Evolutionary conservation across 2,329 filamentous ascomycete species (phyloP).

Genomic region (Calonectria fujianensis): DNA sequence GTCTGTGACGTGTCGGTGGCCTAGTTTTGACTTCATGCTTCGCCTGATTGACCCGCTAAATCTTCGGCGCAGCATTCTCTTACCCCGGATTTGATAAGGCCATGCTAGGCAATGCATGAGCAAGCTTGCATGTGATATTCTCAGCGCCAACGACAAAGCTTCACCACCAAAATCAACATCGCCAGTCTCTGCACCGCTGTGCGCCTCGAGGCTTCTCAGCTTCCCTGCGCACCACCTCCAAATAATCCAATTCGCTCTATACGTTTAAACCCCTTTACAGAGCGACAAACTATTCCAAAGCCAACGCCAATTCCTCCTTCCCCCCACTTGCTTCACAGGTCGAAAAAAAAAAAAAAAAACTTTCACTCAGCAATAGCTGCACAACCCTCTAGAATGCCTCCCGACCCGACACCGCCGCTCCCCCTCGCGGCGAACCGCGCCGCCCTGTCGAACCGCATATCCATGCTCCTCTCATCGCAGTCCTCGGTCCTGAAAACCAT

Average conservation of each 20-base stretch:
- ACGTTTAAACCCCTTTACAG: background rate
- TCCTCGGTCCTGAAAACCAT: constrained; percentile 59
- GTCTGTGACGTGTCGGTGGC: constrained; percentile 3
- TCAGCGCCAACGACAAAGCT: background rate
- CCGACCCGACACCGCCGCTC: constrained; percentile 52
- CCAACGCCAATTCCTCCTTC: background rate
- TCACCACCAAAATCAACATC: constrained; percentile 47
- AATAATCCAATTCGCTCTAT: background rate
- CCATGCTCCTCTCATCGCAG: constrained; percentile 62
- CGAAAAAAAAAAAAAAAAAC: constrained; percentile 11
- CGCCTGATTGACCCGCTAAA: constrained; percentile 26
- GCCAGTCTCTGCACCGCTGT: constrained; percentile 26
- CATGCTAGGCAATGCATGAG: constrained; percentile 24
- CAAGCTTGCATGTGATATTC: constrained; percentile 53
- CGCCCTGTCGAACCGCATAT: constrained; percentile 65
- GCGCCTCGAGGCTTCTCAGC: no score
- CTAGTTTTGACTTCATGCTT: background rate
- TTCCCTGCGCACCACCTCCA: background rate
- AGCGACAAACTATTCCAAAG: background rate
- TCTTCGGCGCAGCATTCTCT: constrained; percentile 11
- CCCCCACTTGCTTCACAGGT: background rate
- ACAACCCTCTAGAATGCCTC: constrained; percentile 47
- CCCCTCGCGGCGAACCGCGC: constrained; percentile 63
- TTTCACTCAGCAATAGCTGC: background rate
- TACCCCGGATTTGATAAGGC: constrained; percentile 44